Evolutionary conservation across 2,329 filamentous ascomycete genomes (phyloP).

Genomic region (Trichoderma pleuroti): DNA sequence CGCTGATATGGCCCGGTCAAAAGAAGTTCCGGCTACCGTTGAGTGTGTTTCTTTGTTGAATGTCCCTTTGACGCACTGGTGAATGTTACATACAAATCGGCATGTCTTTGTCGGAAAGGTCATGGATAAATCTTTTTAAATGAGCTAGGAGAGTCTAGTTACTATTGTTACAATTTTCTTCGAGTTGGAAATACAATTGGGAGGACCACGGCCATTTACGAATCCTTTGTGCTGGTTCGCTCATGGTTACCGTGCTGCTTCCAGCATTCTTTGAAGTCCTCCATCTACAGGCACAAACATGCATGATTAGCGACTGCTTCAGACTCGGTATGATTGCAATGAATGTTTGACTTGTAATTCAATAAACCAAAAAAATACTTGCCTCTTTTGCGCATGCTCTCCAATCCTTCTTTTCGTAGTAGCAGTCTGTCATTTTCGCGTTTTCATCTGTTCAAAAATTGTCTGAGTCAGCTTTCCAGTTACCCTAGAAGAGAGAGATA

Average conservation of each 20-base stretch:
- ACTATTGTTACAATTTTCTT: background rate
- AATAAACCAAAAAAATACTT: slow-evolving; percentile 34
- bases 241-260: slow-evolving; percentile 83
- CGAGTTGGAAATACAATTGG: background rate
- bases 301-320: background rate
- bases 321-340: background rate
- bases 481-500: background rate
- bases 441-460: slow-evolving; percentile 68
- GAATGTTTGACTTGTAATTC: background rate
- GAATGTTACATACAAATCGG: background rate
- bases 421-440: slow-evolving; percentile 87
- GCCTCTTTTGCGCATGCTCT: slow-evolving; percentile 84
- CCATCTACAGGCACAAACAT: slow-evolving; percentile 63
- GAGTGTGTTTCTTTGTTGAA: background rate
- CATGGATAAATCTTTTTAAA: background rate
- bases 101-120: background rate
- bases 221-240: slow-evolving; percentile 74
- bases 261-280: slow-evolving; percentile 86
- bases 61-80: background rate
- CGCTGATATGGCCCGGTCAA: slow-evolving; percentile 1
- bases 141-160: slow-evolving; percentile 1
- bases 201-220: slow-evolving; percentile 26
- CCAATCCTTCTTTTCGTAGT: slow-evolving; percentile 96
- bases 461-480: background rate
- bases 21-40: slow-evolving; percentile 10